These are phyloP conservation scores for Clarireedia hainanense DNA, from an alignment of 2,329 filamentous ascomycete genomes.

Conservation along the genomic window DNA sequence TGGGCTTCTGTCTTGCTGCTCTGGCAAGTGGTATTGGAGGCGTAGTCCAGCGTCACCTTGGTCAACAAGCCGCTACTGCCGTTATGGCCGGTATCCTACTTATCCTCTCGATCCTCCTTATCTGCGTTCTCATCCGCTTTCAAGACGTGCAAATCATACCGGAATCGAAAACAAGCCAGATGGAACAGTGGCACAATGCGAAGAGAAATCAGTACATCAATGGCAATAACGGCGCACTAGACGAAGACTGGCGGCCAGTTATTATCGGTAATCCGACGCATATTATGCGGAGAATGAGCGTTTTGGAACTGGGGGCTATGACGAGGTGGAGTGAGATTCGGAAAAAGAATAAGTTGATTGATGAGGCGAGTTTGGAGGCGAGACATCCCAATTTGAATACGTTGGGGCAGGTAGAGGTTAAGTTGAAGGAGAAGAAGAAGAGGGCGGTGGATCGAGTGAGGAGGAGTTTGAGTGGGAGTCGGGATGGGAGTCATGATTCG, in stretches of 20 bases:
- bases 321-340: conserved; percentile 68
- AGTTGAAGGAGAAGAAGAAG: conserved; percentile 18
- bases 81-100: conserved; percentile 62
- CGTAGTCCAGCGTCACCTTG: conserved; percentile 55
- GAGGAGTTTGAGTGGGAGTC: conserved; percentile 16
- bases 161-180: conserved; percentile 45
- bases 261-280: conserved; percentile 66
- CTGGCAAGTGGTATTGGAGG: conserved; percentile 61
- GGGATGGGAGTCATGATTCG: conserved; percentile 12
- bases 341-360: conserved; percentile 49
- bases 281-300: conserved; percentile 60
- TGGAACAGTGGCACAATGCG: conserved; percentile 41
- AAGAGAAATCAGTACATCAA: conserved; percentile 37
- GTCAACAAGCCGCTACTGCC: conserved; percentile 60
- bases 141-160: conserved; percentile 62
- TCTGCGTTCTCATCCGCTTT: conserved; percentile 55
- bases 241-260: conserved; percentile 55
- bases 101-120: conserved; percentile 54
- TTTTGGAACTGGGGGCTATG: conserved; percentile 61
- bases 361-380: conserved; percentile 31
- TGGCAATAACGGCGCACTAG: conserved; percentile 19
- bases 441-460: conserved; percentile 15
- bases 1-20: conserved; percentile 64
- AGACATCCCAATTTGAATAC: conserved; percentile 26
- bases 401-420: conserved; percentile 18